Percentiles rank a stretch among this genome's conserved stretches.
phyloP scores from a whole-genome alignment of 2,329 filamentous ascomycete genomes.

The Tolypocladium sp. region DNA sequence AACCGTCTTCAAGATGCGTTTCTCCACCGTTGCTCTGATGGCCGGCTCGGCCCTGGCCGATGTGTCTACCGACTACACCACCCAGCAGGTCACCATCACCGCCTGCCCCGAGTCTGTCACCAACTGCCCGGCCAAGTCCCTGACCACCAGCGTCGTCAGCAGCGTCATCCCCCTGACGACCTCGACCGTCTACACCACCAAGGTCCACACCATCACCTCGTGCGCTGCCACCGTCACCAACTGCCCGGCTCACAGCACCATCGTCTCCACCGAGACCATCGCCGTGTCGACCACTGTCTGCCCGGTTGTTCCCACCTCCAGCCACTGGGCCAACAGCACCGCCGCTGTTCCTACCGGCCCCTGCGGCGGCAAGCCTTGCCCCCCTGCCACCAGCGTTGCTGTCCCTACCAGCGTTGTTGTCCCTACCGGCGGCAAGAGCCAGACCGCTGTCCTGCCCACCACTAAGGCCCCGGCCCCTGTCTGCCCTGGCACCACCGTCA shows the following conservation, averaged over 20 bases:
- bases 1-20: conserved; percentile 51
- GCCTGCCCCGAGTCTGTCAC: conserved; percentile 50
- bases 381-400: conserved; percentile 5
- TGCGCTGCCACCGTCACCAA: conserved; percentile 51
- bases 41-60: conserved; percentile 22
- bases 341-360: conserved; percentile 2
- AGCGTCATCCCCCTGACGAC: conserved; percentile 35
- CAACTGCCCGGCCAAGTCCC: conserved; percentile 45
- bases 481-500: conserved; percentile 31
- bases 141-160: conserved; percentile 26
- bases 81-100: conserved; percentile 52
- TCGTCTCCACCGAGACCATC: conserved; percentile 25
- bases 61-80: conserved; percentile 43
- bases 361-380: conserved; percentile 7
- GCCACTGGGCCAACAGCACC: conserved; percentile 11
- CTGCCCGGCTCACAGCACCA: conserved; percentile 42
- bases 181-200: conserved; percentile 47
- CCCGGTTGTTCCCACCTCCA: conserved; percentile 11
- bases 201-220: conserved; percentile 52
- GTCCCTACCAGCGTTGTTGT: conserved; percentile 8
- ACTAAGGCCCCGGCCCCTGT: conserved; percentile 1
- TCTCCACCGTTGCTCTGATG: conserved; percentile 40
- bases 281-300: conserved; percentile 28
- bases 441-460: conserved; percentile 4
- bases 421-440: not conserved